A percentile compares a stretch with the other conserved stretches of the same genome.
phyloP scores from a whole-genome alignment of 2,329 filamentous ascomycete species.

The Colletotrichum nymphaeae region DNA sequence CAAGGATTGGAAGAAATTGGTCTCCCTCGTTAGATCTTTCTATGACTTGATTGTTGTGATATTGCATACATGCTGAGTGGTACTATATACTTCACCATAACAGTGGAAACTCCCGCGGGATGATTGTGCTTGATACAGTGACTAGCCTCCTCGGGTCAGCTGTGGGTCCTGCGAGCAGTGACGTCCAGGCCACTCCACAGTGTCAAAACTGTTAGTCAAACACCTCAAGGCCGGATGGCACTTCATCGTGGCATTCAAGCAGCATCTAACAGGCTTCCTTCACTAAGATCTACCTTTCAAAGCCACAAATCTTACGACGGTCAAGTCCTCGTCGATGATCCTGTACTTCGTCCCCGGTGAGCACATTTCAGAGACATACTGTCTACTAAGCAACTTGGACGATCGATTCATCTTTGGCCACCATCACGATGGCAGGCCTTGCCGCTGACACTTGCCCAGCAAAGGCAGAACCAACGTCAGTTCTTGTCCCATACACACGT shows the following conservation, averaged over 20 bases:
- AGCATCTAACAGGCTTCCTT: neutral
- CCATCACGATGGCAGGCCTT: slow-evolving; percentile 22
- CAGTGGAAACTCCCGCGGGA: neutral
- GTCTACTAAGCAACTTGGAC: neutral
- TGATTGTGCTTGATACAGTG: neutral
- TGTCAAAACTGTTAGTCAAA: neutral
- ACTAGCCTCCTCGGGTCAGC: neutral
- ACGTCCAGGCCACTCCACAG: neutral
- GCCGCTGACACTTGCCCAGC: slow-evolving; percentile 45
- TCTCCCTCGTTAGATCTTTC: neutral
- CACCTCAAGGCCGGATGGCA: neutral
- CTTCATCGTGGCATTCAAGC: neutral
- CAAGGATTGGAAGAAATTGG: fast-evolving
- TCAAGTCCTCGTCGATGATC: neutral
- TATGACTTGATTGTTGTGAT: neutral
- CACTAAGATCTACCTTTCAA: no score
- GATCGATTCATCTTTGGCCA: neutral
- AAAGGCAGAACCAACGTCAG: slow-evolving; percentile 41
- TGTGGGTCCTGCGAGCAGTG: neutral
- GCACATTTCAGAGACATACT: no score
- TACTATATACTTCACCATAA: neutral
- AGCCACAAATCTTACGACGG: neutral
- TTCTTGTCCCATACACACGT: neutral
- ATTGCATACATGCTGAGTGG: neutral
- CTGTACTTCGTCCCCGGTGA: neutral